These are phyloP conservation scores for Barnettozyma botsteinii DNA, from an alignment of 805 yeast species.

Conservation along the genomic window DNA sequence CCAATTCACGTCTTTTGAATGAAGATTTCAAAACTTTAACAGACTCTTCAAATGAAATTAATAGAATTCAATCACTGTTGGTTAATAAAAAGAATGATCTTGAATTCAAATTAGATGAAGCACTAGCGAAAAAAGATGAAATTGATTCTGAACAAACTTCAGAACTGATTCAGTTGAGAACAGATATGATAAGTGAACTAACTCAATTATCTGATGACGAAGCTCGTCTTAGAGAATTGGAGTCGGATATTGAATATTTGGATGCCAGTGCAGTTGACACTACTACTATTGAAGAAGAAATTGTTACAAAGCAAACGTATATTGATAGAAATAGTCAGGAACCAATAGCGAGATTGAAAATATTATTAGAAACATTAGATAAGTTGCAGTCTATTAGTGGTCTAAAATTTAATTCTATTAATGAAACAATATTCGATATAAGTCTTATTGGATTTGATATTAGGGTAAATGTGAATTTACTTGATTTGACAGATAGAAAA, in stretches of 20 bases:
- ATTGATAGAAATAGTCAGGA: constrained; percentile 20
- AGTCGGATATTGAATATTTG: no score
- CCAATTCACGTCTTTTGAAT: constrained; percentile 9
- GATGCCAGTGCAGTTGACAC: no score
- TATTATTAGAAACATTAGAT: constrained; percentile 8
- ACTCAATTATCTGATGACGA: constrained; percentile 4
- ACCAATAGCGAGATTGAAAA: constrained; percentile 14
- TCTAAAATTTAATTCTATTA: constrained; percentile 9
- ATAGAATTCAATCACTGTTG: constrained; percentile 3
- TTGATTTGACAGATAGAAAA: neutral
- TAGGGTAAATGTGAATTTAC: constrained; percentile 10
- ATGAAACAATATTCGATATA: constrained; percentile 8
- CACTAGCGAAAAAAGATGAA: constrained; percentile 5
- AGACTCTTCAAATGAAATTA: constrained; percentile 3
- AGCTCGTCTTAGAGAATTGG: constrained; percentile 6
- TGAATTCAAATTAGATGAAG: constrained; percentile 1
- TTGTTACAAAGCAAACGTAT: constrained; percentile 9
- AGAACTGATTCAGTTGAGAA: constrained; percentile 8
- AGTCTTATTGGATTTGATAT: constrained; percentile 7
- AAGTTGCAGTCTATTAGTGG: constrained; percentile 15
- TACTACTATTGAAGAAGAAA: constrained; percentile 15
- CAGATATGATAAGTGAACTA: constrained; percentile 11
- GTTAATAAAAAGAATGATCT: neutral
- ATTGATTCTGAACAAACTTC: constrained; percentile 17
- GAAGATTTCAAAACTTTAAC: constrained; percentile 10